Conservation (phyloP, 768 basidiomycete genomes). For the Termitomyces sp. region DNA sequence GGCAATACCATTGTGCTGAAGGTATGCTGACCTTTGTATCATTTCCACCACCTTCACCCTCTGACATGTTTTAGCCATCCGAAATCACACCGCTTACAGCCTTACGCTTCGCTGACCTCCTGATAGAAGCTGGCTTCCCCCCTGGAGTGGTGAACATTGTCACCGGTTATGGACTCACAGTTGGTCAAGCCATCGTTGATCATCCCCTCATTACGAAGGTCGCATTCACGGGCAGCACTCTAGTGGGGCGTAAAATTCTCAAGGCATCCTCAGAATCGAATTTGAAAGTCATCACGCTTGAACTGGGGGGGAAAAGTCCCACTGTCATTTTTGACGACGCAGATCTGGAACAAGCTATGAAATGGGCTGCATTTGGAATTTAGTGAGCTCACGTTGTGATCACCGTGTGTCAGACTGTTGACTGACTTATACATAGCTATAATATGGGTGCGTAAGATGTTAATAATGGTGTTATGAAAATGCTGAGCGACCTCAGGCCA, state of each 20-base stretch:
- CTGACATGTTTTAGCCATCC: slow-evolving; percentile 42
- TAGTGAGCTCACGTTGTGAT: slow-evolving; percentile 43
- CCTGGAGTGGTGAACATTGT: slow-evolving; percentile 68
- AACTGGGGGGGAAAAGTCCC: slow-evolving; percentile 76
- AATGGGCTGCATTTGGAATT: slow-evolving; percentile 63
- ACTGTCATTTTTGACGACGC: slow-evolving; percentile 72
- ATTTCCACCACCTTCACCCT: neutral
- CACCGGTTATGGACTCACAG: slow-evolving; percentile 53
- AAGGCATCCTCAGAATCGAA: slow-evolving; percentile 78
- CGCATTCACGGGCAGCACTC: slow-evolving; percentile 80
- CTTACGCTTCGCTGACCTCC: slow-evolving; percentile 42
- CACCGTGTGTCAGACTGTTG: too few species aligned
- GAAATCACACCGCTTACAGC: slow-evolving; percentile 63
- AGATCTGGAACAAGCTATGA: slow-evolving; percentile 67
- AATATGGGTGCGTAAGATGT: slow-evolving; percentile 30
- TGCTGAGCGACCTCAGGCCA: slow-evolving; percentile 30
- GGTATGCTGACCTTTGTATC: slow-evolving; percentile 5
- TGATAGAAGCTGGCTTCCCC: slow-evolving; percentile 64
- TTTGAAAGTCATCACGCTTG: slow-evolving; percentile 79
- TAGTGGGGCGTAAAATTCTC: slow-evolving; percentile 75
- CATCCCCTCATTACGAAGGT: slow-evolving; percentile 63
- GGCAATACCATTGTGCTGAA: slow-evolving; percentile 64
- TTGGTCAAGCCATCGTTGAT: slow-evolving; percentile 55
- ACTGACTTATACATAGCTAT: slow-evolving; percentile 5
- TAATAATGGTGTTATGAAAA: too few species aligned